phyloP scores from a whole-genome alignment of 306 rosid species.

The Rosa chinensis region DNA sequence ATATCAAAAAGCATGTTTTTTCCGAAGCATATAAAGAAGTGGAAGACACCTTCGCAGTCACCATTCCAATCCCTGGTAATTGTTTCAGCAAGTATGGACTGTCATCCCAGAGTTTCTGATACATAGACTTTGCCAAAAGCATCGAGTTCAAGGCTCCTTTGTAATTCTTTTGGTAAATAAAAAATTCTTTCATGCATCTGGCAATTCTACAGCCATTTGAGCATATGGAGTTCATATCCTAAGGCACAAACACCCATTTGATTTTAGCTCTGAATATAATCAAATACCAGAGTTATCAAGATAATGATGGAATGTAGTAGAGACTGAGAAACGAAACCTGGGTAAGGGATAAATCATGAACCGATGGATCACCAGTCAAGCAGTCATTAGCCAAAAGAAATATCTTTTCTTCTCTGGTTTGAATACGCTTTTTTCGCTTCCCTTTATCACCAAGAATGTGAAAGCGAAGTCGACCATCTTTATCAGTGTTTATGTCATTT shows the following conservation, averaged over 20 bases:
- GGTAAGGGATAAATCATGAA: conserved; percentile 78
- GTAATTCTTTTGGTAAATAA: conserved; percentile 74
- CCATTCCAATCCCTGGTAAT: conserved; percentile 97
- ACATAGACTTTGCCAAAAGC: conserved; percentile 76
- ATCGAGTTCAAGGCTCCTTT: conserved; percentile 73
- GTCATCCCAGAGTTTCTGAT: conserved; percentile 96
- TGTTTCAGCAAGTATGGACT: conserved; percentile 91
- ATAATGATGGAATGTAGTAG: conserved; percentile 1
- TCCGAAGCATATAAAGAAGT: conserved; percentile 21
- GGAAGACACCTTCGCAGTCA: conserved; percentile 83
- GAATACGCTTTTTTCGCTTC: conserved; percentile 88
- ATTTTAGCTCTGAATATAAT: conserved; percentile 20
- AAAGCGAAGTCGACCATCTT: conserved; percentile 87
- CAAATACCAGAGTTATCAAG: conserved; percentile 25
- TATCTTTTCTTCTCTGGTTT: conserved; percentile 89
- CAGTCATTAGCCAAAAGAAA: conserved; percentile 87
- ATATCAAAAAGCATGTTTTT: conserved; percentile 1
- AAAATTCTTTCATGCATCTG: conserved; percentile 93
- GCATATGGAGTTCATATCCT: conserved; percentile 92
- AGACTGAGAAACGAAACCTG: conserved; percentile 53
- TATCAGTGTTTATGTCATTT: conserved; percentile 82
- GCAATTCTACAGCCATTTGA: conserved; percentile 91
- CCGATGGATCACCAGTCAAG: conserved; percentile 92
- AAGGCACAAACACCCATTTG: conserved; percentile 34
- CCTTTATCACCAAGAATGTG: conserved; percentile 73